Base-by-base conservation (phyloP, 73 alveolate species). In the Loxodes magnus region DNA sequence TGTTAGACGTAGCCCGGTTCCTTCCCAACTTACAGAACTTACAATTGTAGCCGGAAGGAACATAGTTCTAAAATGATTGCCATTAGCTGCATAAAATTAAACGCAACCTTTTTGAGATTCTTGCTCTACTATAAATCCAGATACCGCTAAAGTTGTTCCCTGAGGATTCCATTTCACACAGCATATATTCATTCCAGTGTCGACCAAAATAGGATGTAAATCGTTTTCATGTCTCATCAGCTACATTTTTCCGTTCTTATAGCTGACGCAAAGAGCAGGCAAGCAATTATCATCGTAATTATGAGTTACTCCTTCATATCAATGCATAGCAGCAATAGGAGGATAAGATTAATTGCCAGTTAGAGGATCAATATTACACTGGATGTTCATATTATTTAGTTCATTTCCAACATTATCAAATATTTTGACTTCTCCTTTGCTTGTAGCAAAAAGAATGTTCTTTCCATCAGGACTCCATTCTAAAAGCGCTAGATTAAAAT, bases 401-500 rank as follows among this genome's bases (percentile, higher is more conserved):
- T 43, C 49, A 58, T 80, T 86, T 16, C 96, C 96, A 16, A 70
- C 78, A 52, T 79, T 59, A 56, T 86, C 96, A 56, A 80, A 76
- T 17, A 72, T 77, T 6, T 71, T 71, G 12, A 93, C 96, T 66
- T 95, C 97, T 35, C 98, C 98, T 43, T 75, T 84, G 27, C 93
- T 87, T 17, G 98, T 88, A 39, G 98, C 98, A 54, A 95, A 93
- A 24, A 95, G 79, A 29, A 95, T 80, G 63, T 76, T 74, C 74
- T 73, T 88, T 52, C 97, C 85, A 74, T 93, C 99, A 4, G 99
- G 99, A 6, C 98, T 80, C 99, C 99, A 95, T 79, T 95, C 99
- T 5, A 95, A 79, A 22, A 79, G 54, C 27, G 87, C 80, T 30
- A 91, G 87, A 21, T 84, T 77, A 33, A 62, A 66, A 33, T 86